Percentiles rank a stretch among this genome's conserved stretches.
Conservation (phyloP, 2,329 filamentous ascomycete species). For the Phyllosticta citribraziliensis region DNA sequence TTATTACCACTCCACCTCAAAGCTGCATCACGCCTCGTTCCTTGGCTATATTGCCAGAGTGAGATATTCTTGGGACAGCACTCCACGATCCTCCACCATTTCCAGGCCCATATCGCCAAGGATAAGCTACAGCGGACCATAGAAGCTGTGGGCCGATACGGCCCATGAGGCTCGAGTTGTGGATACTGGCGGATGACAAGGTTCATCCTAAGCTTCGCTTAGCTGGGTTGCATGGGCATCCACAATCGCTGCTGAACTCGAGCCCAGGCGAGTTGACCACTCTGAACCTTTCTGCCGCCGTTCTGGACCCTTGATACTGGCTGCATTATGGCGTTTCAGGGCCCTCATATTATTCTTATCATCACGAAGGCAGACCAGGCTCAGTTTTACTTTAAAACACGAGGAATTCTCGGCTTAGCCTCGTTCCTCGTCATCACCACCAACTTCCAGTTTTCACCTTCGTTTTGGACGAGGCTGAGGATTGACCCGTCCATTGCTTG, state of each 20-base stretch:
- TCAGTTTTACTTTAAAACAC: background rate
- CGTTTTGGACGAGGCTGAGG: background rate
- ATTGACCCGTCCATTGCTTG: background rate
- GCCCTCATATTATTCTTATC: background rate
- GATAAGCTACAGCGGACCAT: background rate
- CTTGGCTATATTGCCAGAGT: slow-evolving; percentile 6
- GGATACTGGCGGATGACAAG: background rate
- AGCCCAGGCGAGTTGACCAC: background rate
- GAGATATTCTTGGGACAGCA: background rate
- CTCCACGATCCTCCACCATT: slow-evolving; percentile 4
- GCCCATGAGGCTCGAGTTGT: background rate
- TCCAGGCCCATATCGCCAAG: background rate
- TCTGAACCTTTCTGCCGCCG: background rate
- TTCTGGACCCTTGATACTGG: background rate
- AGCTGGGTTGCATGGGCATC: background rate
- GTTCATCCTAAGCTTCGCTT: background rate
- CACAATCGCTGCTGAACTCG: background rate
- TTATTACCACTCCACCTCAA: background rate
- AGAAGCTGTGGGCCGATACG: background rate
- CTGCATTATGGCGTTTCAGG: background rate
- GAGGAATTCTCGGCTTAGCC: background rate
- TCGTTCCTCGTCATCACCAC: background rate
- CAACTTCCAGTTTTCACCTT: background rate
- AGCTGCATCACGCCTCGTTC: background rate
- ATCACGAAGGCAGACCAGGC: background rate